Evolutionary conservation across 768 basidiomycete species (phyloP), one percentile per base, ranked within the genome.

Genomic region (Trametes cinnabarina): DNA sequence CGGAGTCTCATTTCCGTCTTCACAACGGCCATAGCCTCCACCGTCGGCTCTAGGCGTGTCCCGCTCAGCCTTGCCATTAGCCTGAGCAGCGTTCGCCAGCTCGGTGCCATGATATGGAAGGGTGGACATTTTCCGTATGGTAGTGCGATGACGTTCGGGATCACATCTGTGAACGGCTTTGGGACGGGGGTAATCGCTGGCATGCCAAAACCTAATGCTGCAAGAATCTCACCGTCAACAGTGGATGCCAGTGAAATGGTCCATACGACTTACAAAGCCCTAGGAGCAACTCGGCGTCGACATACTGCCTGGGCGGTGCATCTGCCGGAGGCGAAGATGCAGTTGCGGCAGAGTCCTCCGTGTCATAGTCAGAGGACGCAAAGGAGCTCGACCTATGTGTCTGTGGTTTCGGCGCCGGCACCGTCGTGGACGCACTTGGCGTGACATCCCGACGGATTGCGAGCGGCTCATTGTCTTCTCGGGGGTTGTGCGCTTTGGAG

Each of bases 101-200:
- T 85, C 6, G 84, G 83, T 1, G 87, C 87, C 64, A 86, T 86
- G 34, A 93, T 71, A 67, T 92, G 88, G 56, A 91, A 76, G 10
- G 87, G 79, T 12, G 86, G 82, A 43, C 78, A 82, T 59, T 80
- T 81, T 5, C 84, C 86, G 66, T 85, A 87, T 5, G 88, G 87
- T 53, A 93, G 74, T 4, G 83, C 80, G n/a, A 93, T 83, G 41
- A 88, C 79, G 60, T 86, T 85, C 4, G 90, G 90, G 73, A 92
- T 81, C 3, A 78, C 65, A 15, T 74, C 77, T 39, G 71, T 59
- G 80, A 86, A 82, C 1, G 80, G 78, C 12, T 69, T 51, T n/a
- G 80, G 65, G 32, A 73, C 69, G 0, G 75, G 64, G 9, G 80
- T 76, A 52, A 90, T 82, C 1, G 75, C 71, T 0, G 90, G 88